Evolutionary conservation across 2,329 filamentous ascomycete genomes (phyloP).

Genomic region (Curvularia sp.): DNA sequence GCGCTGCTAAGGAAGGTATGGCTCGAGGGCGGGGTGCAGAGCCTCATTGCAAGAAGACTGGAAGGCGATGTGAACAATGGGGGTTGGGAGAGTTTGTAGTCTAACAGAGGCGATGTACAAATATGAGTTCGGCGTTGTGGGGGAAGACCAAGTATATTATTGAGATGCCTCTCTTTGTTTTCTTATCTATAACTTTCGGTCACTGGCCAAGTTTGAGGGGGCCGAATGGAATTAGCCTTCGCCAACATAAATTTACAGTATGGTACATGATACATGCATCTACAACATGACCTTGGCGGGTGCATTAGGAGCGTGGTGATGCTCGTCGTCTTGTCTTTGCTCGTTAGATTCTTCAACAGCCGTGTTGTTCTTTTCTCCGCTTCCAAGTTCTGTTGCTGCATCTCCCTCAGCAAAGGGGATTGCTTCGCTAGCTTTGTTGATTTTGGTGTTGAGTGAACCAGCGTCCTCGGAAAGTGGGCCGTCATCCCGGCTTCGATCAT

Average conservation of each 20-base stretch:
- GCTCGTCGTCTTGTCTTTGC: not conserved
- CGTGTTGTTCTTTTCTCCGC: not conserved
- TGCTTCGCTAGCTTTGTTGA: not conserved
- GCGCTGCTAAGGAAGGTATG: conserved; percentile 83
- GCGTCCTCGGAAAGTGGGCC: not conserved
- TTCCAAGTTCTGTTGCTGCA: not conserved
- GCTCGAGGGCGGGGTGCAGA: conserved; percentile 85
- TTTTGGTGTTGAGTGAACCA: not conserved
- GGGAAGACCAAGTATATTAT: not conserved
- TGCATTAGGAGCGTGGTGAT: not conserved
- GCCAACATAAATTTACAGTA: not conserved
- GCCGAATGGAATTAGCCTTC: not conserved
- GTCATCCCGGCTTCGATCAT: not conserved
- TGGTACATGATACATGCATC: conserved; percentile 1
- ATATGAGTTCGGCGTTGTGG: not conserved
- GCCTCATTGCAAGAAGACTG: conserved; percentile 84
- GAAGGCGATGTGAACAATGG: conserved; percentile 97
- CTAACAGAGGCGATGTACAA: not conserved
- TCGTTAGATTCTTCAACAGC: not conserved
- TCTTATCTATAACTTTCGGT: not conserved
- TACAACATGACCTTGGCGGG: not conserved
- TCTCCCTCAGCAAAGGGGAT: not conserved
- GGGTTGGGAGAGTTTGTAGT: conserved; percentile 80
- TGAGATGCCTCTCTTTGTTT: not conserved
- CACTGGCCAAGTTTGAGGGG: not conserved